phyloP scores from a whole-genome alignment of 2,329 filamentous ascomycete genomes.

The Fusarium xyrophilum region DNA sequence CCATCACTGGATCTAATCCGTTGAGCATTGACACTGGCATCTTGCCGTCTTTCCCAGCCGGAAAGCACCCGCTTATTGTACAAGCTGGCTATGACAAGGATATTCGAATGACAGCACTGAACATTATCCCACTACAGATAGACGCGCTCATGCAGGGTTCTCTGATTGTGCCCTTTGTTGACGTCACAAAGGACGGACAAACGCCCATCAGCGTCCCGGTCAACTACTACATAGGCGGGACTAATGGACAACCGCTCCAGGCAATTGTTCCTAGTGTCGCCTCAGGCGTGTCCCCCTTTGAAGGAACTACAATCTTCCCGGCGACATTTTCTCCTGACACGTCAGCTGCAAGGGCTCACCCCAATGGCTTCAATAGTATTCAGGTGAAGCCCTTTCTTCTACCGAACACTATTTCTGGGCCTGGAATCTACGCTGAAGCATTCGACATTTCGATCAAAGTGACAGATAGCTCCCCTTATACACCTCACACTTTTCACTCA shows the following conservation, averaged over 20 bases:
- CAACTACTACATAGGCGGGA: slow-evolving; percentile 11
- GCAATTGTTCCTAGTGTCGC: slow-evolving; percentile 7
- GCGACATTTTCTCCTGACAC: slow-evolving; percentile 2
- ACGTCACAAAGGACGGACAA: slow-evolving; percentile 6
- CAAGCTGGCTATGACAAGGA: slow-evolving; percentile 6
- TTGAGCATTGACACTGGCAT: not conserved
- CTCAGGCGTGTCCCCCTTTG: slow-evolving; percentile 1
- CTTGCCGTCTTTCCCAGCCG: slow-evolving; percentile 10
- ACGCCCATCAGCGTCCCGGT: not conserved
- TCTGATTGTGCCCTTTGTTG: slow-evolving; percentile 8
- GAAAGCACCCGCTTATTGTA: slow-evolving; percentile 10
- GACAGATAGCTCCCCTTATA: slow-evolving; percentile 1
- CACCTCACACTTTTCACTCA: slow-evolving; percentile 8
- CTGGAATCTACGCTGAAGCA: slow-evolving; percentile 8
- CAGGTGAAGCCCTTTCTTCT: slow-evolving; percentile 12
- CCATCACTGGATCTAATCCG: slow-evolving; percentile 7
- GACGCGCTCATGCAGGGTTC: slow-evolving; percentile 8
- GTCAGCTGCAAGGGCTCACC: not conserved
- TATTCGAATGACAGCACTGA: slow-evolving; percentile 17
- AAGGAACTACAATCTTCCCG: slow-evolving; percentile 7
- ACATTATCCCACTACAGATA: not conserved
- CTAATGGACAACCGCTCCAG: not conserved
- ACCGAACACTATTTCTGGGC: slow-evolving; percentile 9
- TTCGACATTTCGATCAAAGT: slow-evolving; percentile 5
- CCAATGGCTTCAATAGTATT: not conserved